Conservation (phyloP, 1,284 basidiomycete genomes). For the Xanthoconium separans region DNA sequence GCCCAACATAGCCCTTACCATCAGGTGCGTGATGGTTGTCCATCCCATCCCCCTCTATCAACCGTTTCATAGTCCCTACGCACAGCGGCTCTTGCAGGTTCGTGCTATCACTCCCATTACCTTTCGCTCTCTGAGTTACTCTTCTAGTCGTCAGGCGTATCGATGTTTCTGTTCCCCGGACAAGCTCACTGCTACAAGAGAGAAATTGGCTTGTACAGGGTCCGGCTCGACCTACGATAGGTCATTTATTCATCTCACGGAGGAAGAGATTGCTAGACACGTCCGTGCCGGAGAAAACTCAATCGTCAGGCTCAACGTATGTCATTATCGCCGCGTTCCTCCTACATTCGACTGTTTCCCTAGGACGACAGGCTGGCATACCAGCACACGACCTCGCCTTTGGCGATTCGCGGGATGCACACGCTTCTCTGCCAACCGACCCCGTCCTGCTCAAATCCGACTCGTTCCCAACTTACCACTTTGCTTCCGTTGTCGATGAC, state of each 20-base stretch:
- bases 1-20: conserved; percentile 80
- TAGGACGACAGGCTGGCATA: conserved; percentile 54
- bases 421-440: conserved; percentile 81
- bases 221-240: conserved; percentile 83
- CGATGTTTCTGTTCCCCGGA: conserved; percentile 89
- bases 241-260: conserved; percentile 78
- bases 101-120: background rate
- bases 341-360: conserved; percentile 12
- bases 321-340: conserved; percentile 29
- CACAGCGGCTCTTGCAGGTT: conserved; percentile 76
- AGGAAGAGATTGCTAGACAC: conserved; percentile 79
- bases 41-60: background rate
- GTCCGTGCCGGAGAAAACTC: conserved; percentile 76
- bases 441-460: conserved; percentile 93
- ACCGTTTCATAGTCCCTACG: conserved; percentile 66
- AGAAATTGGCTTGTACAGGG: conserved; percentile 67
- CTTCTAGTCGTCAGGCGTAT: conserved; percentile 80
- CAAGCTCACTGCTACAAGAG: conserved; percentile 64
- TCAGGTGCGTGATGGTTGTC: conserved; percentile 52
- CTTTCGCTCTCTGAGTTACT: background rate
- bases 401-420: conserved; percentile 69
- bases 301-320: conserved; percentile 85
- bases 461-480: conserved; percentile 93
- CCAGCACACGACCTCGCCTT: conserved; percentile 72
- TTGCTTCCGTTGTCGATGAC: conserved; percentile 96